Evolutionary conservation across 768 basidiomycete genomes (phyloP), one percentile per base, ranked within the genome.

Genomic region (Russula foetens): DNA sequence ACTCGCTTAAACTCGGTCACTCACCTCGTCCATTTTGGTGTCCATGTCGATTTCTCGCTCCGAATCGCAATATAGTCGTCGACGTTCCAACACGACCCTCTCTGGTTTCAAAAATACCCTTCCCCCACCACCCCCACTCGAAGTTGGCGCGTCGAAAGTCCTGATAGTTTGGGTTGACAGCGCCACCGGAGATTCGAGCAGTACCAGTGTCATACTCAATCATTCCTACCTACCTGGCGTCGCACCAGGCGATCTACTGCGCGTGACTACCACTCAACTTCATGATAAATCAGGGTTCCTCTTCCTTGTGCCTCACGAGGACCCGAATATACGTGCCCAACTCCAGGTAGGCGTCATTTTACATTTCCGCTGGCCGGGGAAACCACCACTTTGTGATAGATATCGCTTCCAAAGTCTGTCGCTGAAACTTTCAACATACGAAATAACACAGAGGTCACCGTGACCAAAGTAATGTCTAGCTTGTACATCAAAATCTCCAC

Each of bases 131-230:
- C 64, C 71, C 19, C 81, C 83, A 0, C 74, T 90, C 17, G 78
- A 79, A 68, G 67, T 81, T 23, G 88, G 88, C 15, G 88, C 88
- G 63, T 76, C 73, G 6, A 85, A 82, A 66, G 73, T 78, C 2
- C 73, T 91, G 49, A 86, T 83, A 39, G 77, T 79, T 14, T 90
- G 90, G 89, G 87, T 91, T 4, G 85, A 88, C 67, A 86, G 89
- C 58, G 67, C 77, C 58, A 66, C 77, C 38, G 85, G 83, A 67
- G 83, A 86, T 54, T 79, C 81, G 0, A 69, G 77, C 8, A 72
- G 72, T 19, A 83, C 90, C 56, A 75, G 72, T 19, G 84, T 90
- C 56, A 75, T 84, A 19, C 79, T 93, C 70, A 91, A 92, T 64
- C 85, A 85, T 46, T 75, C 82, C 12, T 82, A 77, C 70, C 90